Conservation (phyloP, 169 alveolate genomes). For the Plasmodium yoelii region DNA sequence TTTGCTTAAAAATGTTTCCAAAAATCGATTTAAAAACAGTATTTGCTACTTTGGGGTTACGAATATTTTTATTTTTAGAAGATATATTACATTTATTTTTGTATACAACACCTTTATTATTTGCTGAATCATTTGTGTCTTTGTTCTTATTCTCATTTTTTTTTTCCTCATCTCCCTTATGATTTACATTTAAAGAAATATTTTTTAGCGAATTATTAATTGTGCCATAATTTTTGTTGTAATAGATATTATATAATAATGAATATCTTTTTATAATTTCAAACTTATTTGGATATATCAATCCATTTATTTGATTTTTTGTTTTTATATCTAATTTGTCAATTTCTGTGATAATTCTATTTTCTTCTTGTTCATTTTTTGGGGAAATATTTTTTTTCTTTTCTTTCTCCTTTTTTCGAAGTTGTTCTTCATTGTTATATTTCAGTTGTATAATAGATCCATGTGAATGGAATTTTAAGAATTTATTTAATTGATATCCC, state of each 20-base stretch:
- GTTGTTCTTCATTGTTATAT: conserved; percentile 23
- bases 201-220: background rate
- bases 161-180: background rate
- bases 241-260: conserved; percentile 5
- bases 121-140: background rate
- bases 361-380: conserved; percentile 4
- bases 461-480: conserved; percentile 20
- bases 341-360: background rate
- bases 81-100: background rate
- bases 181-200: background rate
- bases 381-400: background rate
- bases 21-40: too few species aligned
- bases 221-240: background rate
- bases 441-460: conserved; percentile 72
- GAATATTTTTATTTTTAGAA: too few species aligned
- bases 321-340: background rate
- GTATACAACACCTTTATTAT: background rate
- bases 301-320: conserved; percentile 5
- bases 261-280: conserved; percentile 42
- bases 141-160: background rate
- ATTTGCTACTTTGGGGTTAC: too few species aligned
- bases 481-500: conserved; percentile 20
- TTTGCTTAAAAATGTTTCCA: too few species aligned
- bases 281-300: conserved; percentile 4
- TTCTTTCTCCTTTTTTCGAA: conserved; percentile 6